Evolutionary conservation across 768 basidiomycete genomes (phyloP).

Genomic region (Dendrothele bispora): DNA sequence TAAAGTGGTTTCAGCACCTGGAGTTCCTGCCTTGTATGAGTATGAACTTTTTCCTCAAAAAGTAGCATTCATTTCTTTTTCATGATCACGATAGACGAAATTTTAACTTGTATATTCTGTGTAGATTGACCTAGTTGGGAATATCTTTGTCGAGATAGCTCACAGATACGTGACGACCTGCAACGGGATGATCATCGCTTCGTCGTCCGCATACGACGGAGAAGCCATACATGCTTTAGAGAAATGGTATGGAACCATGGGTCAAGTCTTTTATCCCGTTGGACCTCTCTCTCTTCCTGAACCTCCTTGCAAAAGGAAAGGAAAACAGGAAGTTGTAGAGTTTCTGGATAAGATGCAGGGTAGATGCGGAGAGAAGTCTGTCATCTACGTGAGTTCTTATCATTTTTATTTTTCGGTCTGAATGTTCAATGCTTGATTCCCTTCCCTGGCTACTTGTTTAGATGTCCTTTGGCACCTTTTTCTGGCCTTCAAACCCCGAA

Average conservation of each 20-base stretch:
- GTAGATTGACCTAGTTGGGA: no score
- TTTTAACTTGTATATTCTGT: no score
- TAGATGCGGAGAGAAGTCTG: background rate
- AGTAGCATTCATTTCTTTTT: background rate
- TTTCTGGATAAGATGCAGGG: conserved; percentile 15
- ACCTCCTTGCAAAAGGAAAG: background rate
- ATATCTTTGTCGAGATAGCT: no score
- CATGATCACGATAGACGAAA: no score
- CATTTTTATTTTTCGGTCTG: no score
- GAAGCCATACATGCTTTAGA: conserved; percentile 12
- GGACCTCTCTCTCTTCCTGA: conserved; percentile 16
- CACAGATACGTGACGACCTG: background rate
- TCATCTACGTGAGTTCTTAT: conserved; percentile 12
- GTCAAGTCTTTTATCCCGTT: conserved; percentile 14
- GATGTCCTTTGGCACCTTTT: conserved; percentile 5
- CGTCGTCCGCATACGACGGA: conserved; percentile 16
- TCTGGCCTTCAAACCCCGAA: background rate
- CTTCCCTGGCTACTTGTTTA: background rate
- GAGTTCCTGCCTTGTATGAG: background rate
- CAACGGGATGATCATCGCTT: conserved; percentile 14
- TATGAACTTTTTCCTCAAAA: conserved; percentile 7
- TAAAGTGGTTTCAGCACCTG: no score
- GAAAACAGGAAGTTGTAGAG: conserved; percentile 16
- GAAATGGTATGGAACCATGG: conserved; percentile 11
- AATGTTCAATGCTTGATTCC: background rate